phyloP scores from a whole-genome alignment of 202 grass and related monocot genomes.

The Hordeum pubiflorum region DNA sequence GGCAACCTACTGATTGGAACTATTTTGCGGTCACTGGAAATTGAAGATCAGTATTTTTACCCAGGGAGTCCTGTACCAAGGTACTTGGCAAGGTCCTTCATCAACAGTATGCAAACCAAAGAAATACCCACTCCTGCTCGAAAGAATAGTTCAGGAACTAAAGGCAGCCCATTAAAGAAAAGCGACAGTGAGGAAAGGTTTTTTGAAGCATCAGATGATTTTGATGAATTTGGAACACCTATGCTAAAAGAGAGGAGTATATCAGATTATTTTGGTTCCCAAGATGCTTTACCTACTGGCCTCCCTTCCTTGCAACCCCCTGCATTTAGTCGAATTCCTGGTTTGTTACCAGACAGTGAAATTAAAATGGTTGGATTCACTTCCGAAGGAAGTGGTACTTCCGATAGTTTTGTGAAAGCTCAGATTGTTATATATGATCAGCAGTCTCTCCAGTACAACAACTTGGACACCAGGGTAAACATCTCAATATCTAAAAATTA shows the following conservation, averaged over 20 bases:
- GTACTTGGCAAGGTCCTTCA: constrained; percentile 89
- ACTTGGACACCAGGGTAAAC: constrained; percentile 88
- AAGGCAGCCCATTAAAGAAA: constrained; percentile 44
- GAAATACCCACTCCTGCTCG: constrained; percentile 28
- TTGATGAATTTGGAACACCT: constrained; percentile 70
- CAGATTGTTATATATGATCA: constrained; percentile 88
- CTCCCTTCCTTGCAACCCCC: constrained; percentile 60
- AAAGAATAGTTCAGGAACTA: constrained; percentile 38
- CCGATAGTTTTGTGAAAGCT: constrained; percentile 88
- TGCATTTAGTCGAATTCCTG: constrained; percentile 66
- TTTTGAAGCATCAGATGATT: constrained; percentile 91
- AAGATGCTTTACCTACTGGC: constrained; percentile 37
- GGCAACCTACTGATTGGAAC: constrained; percentile 82
- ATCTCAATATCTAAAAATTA: constrained; percentile 1
- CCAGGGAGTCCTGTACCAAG: constrained; percentile 44
- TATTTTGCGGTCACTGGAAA: constrained; percentile 84
- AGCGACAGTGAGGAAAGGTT: constrained; percentile 74
- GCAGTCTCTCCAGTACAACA: constrained; percentile 76
- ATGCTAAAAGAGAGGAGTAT: constrained; percentile 42
- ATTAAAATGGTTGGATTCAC: constrained; percentile 39
- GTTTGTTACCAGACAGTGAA: constrained; percentile 72
- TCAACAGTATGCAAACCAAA: constrained; percentile 50
- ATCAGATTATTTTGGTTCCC: constrained; percentile 53
- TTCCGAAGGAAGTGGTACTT: constrained; percentile 47
- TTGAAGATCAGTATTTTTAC: constrained; percentile 76